Evolutionary conservation across 768 basidiomycete genomes (phyloP).

Genomic region (Ramaria rubella): DNA sequence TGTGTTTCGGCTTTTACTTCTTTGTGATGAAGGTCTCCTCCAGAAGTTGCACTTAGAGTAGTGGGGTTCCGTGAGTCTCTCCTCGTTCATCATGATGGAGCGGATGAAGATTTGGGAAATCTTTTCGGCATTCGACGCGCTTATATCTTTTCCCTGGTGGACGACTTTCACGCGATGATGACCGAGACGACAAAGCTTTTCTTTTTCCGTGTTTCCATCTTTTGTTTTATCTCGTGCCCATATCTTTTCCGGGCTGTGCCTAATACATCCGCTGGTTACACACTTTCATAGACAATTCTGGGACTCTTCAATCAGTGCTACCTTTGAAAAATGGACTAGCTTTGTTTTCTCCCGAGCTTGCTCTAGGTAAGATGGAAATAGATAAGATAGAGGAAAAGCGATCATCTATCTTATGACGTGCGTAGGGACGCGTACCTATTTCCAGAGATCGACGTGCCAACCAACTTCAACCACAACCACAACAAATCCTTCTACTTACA

Average conservation of each 20-base stretch:
- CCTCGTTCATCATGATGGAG: not conserved
- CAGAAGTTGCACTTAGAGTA: not conserved
- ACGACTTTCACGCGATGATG: constrained; percentile 1
- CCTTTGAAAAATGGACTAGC: not conserved
- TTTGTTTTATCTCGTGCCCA: not conserved
- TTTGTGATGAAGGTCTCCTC: not conserved
- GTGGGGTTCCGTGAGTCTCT: not conserved
- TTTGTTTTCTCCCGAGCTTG: too few relatives aligned
- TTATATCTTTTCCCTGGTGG: not conserved
- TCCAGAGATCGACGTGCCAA: too few relatives aligned
- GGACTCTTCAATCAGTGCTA: not conserved
- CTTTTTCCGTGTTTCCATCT: not conserved
- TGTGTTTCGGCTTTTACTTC: not conserved
- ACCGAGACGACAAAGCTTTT: not conserved
- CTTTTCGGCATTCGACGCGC: not conserved
- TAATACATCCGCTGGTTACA: not conserved
- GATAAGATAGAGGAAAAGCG: not conserved
- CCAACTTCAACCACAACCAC: not conserved
- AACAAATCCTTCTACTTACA: not conserved
- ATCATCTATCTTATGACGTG: too few relatives aligned
- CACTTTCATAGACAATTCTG: not conserved
- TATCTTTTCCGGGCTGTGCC: not conserved
- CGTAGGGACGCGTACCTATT: too few relatives aligned
- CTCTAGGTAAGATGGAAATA: too few relatives aligned
- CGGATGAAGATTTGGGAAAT: not conserved